Base-by-base conservation (phyloP, 2,329 filamentous ascomycete genomes). In the Neofusicoccum sp. region DNA sequence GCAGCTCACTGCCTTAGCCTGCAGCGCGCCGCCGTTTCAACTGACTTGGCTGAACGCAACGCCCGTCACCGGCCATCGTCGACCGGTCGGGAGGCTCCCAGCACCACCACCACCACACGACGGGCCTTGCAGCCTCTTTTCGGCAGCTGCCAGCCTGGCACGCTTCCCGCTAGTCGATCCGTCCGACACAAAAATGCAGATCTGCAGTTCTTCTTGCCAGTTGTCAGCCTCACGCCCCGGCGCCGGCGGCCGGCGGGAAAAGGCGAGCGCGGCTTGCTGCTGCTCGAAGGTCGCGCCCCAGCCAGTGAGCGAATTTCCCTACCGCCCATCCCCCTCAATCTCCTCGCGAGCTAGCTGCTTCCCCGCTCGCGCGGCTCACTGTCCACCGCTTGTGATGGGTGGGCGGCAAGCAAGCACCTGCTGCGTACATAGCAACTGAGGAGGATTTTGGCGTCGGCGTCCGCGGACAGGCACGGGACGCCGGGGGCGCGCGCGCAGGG, bases 91-190 rank as follows among this genome's bases (percentile, higher is more conserved):
- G 20, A 20, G 20, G 20, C 20, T 20, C 20, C 20, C 20, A 20
- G 20, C 20, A 20, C 20, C 20, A 20, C 20, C 20, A 20, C 20
- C 2, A 20, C 20, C 20, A 20, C 20, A 1, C 20, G 20, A 20
- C 20, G 20, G 20, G 20, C 20, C 20, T 16, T 43, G 20, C 40
- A 20, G n/a, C 16, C 43, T 45, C 24, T 45, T 30, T 12, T 45
- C 24, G 45, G 45, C 30, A 33, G 24, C 45, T 48, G 45, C 45
- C 45, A 48, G 16, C 20, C 45, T 48, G 45, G 30, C 20, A 48
- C 45, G 45, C 28, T 48, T 48, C 16, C 45, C 45, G 45, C 44
- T 48, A 48, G 44, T 33, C 44, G 44, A 48, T n/a, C 44, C 20
- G 20, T 5, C 43, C 11, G 16, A n/a, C 16, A 20, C 9, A 28